These are phyloP conservation scores for Phymatotrichopsis omnivora DNA, from an alignment of 2,329 filamentous ascomycete genomes.

Conservation along the genomic window DNA sequence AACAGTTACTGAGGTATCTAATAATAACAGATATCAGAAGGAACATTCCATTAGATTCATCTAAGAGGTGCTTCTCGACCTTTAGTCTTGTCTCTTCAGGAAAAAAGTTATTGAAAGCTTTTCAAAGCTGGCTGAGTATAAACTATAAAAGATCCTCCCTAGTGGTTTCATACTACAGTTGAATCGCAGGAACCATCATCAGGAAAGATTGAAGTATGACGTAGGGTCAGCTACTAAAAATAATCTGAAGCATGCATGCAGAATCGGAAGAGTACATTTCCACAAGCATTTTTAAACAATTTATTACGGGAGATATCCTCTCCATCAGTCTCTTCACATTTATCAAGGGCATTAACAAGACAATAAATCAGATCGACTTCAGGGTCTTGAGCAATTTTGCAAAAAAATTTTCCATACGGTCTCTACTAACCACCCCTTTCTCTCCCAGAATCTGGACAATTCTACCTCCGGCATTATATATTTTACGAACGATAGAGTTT, in stretches of 20 bases:
- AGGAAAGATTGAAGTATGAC: background rate
- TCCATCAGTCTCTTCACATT: slow-evolving; percentile 2
- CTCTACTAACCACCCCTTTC: background rate
- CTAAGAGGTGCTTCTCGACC: background rate
- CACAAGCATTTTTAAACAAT: background rate
- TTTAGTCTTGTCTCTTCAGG: background rate
- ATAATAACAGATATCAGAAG: slow-evolving; percentile 7
- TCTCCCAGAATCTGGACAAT: background rate
- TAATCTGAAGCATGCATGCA: background rate
- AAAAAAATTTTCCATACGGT: background rate
- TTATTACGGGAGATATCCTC: background rate
- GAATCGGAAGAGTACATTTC: background rate
- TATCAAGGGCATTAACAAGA: slow-evolving; percentile 9
- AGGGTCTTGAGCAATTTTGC: slow-evolving; percentile 1
- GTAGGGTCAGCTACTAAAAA: slow-evolving; percentile 6
- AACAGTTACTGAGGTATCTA: slow-evolving; percentile 5
- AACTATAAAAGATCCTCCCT: background rate
- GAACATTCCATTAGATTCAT: slow-evolving; percentile 4
- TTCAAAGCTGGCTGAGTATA: background rate
- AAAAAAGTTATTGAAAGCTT: background rate
- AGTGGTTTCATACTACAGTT: background rate
- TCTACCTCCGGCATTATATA: slow-evolving; percentile 6
- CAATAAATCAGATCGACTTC: slow-evolving; percentile 2
- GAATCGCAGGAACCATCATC: background rate
- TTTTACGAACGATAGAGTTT: background rate